Conservation (phyloP, 805 yeast species). For the Peterozyma xylosa region DNA sequence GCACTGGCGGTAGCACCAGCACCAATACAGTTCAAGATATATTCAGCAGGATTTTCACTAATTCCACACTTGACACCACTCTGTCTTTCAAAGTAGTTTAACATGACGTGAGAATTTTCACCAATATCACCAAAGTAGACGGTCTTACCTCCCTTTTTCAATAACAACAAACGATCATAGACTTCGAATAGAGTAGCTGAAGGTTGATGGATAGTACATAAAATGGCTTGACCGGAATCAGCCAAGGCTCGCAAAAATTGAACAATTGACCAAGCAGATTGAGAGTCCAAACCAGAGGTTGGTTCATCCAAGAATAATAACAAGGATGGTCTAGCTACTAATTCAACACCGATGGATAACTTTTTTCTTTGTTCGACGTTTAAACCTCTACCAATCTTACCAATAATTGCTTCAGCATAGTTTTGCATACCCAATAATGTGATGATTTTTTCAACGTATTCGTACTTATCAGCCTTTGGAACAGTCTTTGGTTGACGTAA, state of each 20-base stretch:
- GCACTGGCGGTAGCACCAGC: slow-evolving; percentile 34
- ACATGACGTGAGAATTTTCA: slow-evolving; percentile 28
- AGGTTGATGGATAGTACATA: slow-evolving; percentile 80
- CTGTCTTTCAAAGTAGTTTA: slow-evolving; percentile 25
- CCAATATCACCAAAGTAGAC: slow-evolving; percentile 67
- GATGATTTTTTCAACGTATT: slow-evolving; percentile 45
- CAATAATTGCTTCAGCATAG: slow-evolving; percentile 51
- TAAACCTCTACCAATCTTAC: slow-evolving; percentile 39
- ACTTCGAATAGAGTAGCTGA: slow-evolving; percentile 72
- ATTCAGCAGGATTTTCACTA: slow-evolving; percentile 30
- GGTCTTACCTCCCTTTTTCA: slow-evolving; percentile 66
- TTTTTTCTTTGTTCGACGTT: slow-evolving; percentile 50
- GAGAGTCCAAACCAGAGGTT: slow-evolving; percentile 53
- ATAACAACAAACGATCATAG: slow-evolving; percentile 67
- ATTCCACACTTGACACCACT: slow-evolving; percentile 26
- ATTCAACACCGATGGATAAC: slow-evolving; percentile 48
- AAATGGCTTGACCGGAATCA: slow-evolving; percentile 45
- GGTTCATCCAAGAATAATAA: slow-evolving; percentile 54
- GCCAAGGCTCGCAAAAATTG: slow-evolving; percentile 45
- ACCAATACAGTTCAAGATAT: slow-evolving; percentile 32
- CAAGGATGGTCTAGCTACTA: slow-evolving; percentile 47
- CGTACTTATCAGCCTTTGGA: slow-evolving; percentile 35
- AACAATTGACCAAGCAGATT: slow-evolving; percentile 56
- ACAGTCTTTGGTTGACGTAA: slow-evolving; percentile 36
- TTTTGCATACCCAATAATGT: slow-evolving; percentile 39